These are phyloP conservation scores for Paradendryphiella salina DNA, from an alignment of 2,329 filamentous ascomycete species.

Conservation along the genomic window DNA sequence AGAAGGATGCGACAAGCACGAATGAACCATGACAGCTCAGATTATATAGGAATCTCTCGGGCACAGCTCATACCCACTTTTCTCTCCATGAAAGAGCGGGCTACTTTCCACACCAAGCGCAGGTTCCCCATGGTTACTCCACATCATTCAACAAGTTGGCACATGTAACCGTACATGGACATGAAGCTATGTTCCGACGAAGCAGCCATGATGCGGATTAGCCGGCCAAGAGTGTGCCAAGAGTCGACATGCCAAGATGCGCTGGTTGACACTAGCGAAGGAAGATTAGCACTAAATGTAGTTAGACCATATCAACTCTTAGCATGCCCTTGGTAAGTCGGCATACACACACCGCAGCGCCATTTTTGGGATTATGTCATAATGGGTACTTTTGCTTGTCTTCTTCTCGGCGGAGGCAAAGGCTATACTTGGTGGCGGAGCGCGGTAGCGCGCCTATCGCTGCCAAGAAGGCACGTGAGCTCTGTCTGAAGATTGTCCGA, in stretches of 20 bases:
- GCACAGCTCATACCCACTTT: slow-evolving; percentile 9
- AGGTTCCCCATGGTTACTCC: slow-evolving; percentile 21
- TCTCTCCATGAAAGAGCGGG: slow-evolving; percentile 15
- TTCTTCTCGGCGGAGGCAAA: slow-evolving; percentile 23
- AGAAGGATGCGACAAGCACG: slow-evolving; percentile 2
- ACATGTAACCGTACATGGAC: slow-evolving; percentile 29
- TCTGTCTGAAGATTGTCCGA: slow-evolving; percentile 3
- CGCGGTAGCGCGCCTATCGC: slow-evolving; percentile 8
- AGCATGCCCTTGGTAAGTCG: too few species aligned
- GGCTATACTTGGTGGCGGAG: slow-evolving; percentile 26
- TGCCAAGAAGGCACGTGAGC: slow-evolving; percentile 18
- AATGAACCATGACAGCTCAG: slow-evolving; percentile 2
- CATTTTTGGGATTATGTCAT: slow-evolving; percentile 34
- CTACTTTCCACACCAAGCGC: slow-evolving; percentile 5
- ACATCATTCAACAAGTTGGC: slow-evolving; percentile 26
- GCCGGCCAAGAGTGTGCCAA: too few species aligned
- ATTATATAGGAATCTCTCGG: slow-evolving; percentile 19
- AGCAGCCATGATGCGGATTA: too few species aligned
- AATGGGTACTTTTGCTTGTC: slow-evolving; percentile 26
- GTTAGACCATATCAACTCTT: too few species aligned
- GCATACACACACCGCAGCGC: too few species aligned
- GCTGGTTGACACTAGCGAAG: too few species aligned
- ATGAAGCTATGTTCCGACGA: slow-evolving; percentile 2
- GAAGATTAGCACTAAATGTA: too few species aligned
- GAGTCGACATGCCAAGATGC: too few species aligned